These are phyloP conservation scores for Botrytis medusae DNA, from an alignment of 2,329 filamentous ascomycete species.

Conservation along the genomic window DNA sequence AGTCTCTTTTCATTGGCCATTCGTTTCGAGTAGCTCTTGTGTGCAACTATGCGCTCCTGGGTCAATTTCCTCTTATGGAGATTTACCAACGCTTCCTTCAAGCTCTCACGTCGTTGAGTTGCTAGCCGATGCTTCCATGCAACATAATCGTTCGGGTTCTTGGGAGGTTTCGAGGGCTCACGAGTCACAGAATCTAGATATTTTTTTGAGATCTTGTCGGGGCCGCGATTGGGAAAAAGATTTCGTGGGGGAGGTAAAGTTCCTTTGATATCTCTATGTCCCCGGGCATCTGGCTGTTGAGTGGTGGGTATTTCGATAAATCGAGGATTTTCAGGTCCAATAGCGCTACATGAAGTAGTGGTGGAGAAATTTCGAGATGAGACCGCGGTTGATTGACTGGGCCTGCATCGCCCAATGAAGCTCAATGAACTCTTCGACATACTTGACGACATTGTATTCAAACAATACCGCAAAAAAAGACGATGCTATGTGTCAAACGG, in stretches of 20 bases:
- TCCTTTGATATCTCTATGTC: conserved; percentile 61
- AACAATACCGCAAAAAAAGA: not conserved
- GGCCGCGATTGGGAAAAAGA: conserved; percentile 64
- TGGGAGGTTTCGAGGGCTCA: conserved; percentile 44
- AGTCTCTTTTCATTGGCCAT: conserved; percentile 50
- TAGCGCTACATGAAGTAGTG: conserved; percentile 44
- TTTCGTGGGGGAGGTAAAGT: conserved; percentile 79
- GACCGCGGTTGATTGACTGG: conserved; percentile 28
- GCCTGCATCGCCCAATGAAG: conserved; percentile 37
- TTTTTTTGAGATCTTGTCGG: conserved; percentile 58
- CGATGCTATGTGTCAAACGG: not conserved
- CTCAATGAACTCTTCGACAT: conserved; percentile 35
- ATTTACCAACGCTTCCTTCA: conserved; percentile 68
- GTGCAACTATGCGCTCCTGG: conserved; percentile 41
- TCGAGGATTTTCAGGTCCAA: conserved; percentile 82
- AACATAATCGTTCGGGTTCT: conserved; percentile 36
- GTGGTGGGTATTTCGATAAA: conserved; percentile 81
- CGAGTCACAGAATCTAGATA: conserved; percentile 64
- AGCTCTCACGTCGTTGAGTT: conserved; percentile 65
- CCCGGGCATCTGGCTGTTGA: conserved; percentile 57
- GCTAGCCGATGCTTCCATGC: conserved; percentile 75
- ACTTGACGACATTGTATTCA: conserved; percentile 35
- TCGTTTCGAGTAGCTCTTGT: conserved; percentile 50
- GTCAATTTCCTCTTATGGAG: conserved; percentile 65
- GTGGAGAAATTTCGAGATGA: conserved; percentile 48